phyloP scores from a whole-genome alignment of 164 flowering plant genomes.

The Malania oleifera region DNA sequence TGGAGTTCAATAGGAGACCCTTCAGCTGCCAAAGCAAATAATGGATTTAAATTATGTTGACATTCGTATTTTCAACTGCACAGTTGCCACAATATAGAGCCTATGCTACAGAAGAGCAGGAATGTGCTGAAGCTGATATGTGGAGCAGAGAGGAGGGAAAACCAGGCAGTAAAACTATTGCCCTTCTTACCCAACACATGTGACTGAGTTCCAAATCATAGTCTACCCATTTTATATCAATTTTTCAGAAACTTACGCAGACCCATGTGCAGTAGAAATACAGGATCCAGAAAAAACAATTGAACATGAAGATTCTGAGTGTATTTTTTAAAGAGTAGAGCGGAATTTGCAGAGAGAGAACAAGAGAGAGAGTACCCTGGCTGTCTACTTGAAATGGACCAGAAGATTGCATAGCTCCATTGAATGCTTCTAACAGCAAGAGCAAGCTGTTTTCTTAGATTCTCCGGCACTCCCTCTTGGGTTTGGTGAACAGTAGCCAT shows the following conservation, averaged over 20 bases:
- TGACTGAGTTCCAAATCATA: too few species aligned
- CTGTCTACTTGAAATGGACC: slow-evolving; percentile 65
- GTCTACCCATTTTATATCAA: too few species aligned
- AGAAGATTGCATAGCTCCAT: slow-evolving; percentile 94
- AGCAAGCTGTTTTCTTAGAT: slow-evolving; percentile 64
- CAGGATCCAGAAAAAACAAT: background rate
- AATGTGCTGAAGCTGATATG: background rate
- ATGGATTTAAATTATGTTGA: background rate
- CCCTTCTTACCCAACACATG: too few species aligned
- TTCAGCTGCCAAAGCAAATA: background rate
- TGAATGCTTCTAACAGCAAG: slow-evolving; percentile 70
- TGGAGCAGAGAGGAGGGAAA: background rate
- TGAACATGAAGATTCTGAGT: background rate
- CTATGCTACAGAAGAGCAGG: background rate
- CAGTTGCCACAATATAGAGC: slow-evolving; percentile 1
- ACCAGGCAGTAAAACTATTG: background rate
- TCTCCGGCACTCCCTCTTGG: slow-evolving; percentile 19
- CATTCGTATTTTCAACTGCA: background rate
- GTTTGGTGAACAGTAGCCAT: slow-evolving; percentile 19
- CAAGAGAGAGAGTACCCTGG: slow-evolving; percentile 54
- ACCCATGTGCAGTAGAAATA: background rate
- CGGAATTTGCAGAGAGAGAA: background rate
- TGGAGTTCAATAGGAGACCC: background rate
- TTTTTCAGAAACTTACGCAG: too few species aligned
- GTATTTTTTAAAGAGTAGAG: background rate